Percentiles rank a stretch among this genome's conserved stretches.
These are phyloP conservation scores for Aspergillus felis DNA, from an alignment of 2,329 filamentous ascomycete genomes.

Conservation along the genomic window DNA sequence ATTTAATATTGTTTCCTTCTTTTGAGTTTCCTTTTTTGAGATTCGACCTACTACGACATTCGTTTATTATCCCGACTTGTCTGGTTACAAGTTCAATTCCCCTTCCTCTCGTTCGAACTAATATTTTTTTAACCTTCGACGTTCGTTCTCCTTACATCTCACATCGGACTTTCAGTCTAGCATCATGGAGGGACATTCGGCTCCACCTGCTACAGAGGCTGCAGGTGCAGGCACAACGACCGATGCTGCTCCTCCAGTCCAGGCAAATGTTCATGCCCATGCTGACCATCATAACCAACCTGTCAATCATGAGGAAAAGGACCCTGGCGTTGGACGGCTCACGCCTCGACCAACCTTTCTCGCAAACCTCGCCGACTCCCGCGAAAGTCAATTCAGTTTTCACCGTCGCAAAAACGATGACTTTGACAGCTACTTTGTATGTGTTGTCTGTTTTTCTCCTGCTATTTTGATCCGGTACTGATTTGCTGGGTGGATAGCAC, in stretches of 20 bases:
- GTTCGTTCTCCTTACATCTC: not conserved
- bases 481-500: constrained; percentile 13
- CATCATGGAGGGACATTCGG: constrained; percentile 1
- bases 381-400: constrained; percentile 29
- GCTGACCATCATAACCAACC: constrained; percentile 5
- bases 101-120: constrained; percentile 2
- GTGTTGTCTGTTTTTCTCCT: constrained; percentile 12
- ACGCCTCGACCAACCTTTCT: constrained; percentile 34
- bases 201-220: constrained; percentile 10
- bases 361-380: constrained; percentile 28
- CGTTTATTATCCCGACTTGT: constrained; percentile 1
- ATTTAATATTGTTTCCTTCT: constrained; percentile 2
- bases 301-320: constrained; percentile 20
- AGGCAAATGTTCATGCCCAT: constrained; percentile 12
- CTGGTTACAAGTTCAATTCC: constrained; percentile 7
- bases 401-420: constrained; percentile 38
- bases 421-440: constrained; percentile 60
- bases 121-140: not conserved
- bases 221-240: constrained; percentile 3
- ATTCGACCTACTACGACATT: not conserved
- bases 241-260: constrained; percentile 18
- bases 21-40: not conserved
- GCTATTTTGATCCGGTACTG: not conserved
- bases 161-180: not conserved
- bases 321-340: constrained; percentile 17